A percentile compares a stretch with the other conserved stretches of the same genome.
Conservation (phyloP, 1,284 basidiomycete genomes). For the Ustilago trichophora region DNA sequence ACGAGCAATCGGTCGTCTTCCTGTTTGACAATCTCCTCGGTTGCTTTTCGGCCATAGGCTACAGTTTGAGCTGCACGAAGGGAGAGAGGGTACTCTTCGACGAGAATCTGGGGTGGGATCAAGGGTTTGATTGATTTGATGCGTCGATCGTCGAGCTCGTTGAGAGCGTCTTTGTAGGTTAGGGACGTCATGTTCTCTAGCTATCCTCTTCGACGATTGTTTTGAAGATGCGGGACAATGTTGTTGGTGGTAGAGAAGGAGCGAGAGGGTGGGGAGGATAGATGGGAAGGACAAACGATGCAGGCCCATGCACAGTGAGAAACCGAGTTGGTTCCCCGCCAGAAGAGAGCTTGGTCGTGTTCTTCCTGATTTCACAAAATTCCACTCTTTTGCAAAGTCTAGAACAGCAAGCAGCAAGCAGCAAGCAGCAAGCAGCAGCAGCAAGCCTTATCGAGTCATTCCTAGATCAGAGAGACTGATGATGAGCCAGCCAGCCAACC, state of each 20-base stretch:
- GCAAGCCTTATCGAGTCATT: neutral
- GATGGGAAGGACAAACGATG: too few relatives aligned
- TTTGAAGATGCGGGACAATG: neutral
- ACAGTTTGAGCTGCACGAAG: constrained; percentile 56
- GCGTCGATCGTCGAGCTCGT: constrained; percentile 63
- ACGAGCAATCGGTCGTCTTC: constrained; percentile 63
- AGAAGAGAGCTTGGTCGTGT: too few relatives aligned
- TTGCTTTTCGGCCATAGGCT: constrained; percentile 47
- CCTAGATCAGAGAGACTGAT: neutral
- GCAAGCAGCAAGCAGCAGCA: too few relatives aligned
- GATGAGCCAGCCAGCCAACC: neutral
- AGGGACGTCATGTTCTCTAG: constrained; percentile 14
- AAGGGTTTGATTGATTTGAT: constrained; percentile 64
- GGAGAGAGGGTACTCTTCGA: constrained; percentile 63
- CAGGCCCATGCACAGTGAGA: too few relatives aligned
- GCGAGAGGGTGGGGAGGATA: neutral
- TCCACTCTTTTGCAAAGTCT: too few relatives aligned
- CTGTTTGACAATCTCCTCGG: constrained; percentile 59
- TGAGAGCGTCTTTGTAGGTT: constrained; percentile 53
- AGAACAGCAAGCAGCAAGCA: too few relatives aligned
- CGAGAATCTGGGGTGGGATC: constrained; percentile 62
- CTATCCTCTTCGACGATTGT: neutral
- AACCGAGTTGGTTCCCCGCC: too few relatives aligned
- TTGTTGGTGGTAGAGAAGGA: neutral
- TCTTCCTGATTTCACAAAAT: too few relatives aligned